Conservation (phyloP, 2,329 filamentous ascomycete genomes). For the Scleromitrula shiraiana region DNA sequence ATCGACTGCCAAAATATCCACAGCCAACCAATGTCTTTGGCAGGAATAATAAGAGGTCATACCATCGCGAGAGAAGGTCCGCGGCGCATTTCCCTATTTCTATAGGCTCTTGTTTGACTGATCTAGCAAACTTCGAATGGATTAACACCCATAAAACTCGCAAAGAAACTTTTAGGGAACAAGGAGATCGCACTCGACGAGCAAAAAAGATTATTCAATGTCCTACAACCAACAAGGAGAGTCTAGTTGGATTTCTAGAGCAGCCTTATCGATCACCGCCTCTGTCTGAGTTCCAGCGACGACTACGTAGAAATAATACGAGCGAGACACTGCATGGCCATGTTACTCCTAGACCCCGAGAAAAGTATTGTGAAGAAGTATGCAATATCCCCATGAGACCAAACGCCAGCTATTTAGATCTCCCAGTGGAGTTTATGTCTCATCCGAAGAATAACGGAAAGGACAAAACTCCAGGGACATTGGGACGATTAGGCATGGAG, state of each 20-base stretch:
- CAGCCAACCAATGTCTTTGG: conserved; percentile 8
- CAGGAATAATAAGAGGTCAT: background rate
- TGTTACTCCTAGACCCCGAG: background rate
- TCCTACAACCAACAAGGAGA: background rate
- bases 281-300: conserved; percentile 12
- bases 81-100: conserved; percentile 13
- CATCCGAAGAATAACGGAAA: too few species aligned
- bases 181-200: background rate
- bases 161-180: background rate
- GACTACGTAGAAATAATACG: background rate
- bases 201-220: background rate
- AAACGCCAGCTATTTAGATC: conserved; percentile 2
- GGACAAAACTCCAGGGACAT: background rate
- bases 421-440: background rate
- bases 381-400: conserved; percentile 10
- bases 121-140: conserved; percentile 17
- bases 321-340: conserved; percentile 10
- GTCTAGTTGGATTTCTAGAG: background rate
- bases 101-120: conserved; percentile 13
- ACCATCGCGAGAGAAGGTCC: conserved; percentile 5
- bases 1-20: conserved; percentile 15
- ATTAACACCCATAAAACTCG: conserved; percentile 3
- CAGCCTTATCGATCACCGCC: conserved; percentile 8
- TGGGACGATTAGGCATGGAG: background rate
- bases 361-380: background rate